Evolutionary conservation across 768 basidiomycete species (phyloP).

Genomic region (Pisolithus albus): DNA sequence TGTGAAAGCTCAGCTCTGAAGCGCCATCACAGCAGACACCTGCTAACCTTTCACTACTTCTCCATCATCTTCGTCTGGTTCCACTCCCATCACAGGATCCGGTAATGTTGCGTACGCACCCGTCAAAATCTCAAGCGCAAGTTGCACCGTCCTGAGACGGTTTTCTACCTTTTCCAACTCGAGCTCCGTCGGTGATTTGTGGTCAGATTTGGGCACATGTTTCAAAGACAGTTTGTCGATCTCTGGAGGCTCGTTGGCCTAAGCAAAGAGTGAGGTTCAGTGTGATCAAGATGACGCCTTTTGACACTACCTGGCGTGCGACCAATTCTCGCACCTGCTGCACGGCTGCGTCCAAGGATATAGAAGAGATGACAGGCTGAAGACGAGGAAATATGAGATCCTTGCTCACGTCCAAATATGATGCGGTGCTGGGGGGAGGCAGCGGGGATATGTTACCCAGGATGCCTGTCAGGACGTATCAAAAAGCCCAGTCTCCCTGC

Average conservation of each 20-base stretch:
- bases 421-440: constrained; percentile 56
- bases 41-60: constrained; percentile 33
- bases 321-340: constrained; percentile 47
- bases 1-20: constrained; percentile 31
- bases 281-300: not conserved
- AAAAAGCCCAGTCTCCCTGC: not conserved
- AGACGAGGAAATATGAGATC: constrained; percentile 68
- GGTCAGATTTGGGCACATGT: constrained; percentile 67
- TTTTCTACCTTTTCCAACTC: constrained; percentile 71
- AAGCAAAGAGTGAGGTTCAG: constrained; percentile 1
- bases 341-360: constrained; percentile 47
- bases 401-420: constrained; percentile 61
- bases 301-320: constrained; percentile 38
- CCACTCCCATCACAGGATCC: constrained; percentile 49
- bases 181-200: constrained; percentile 60
- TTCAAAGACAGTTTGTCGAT: constrained; percentile 56
- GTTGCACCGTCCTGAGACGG: constrained; percentile 63
- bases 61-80: constrained; percentile 27
- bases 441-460: constrained; percentile 72
- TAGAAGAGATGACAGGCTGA: constrained; percentile 54
- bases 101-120: constrained; percentile 84
- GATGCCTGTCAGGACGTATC: constrained; percentile 44
- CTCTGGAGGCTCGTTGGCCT: constrained; percentile 43
- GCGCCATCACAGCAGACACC: constrained; percentile 23
- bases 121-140: constrained; percentile 85